Conservation (phyloP, 2,329 filamentous ascomycete genomes). For the Podosphaera leucotricha region DNA sequence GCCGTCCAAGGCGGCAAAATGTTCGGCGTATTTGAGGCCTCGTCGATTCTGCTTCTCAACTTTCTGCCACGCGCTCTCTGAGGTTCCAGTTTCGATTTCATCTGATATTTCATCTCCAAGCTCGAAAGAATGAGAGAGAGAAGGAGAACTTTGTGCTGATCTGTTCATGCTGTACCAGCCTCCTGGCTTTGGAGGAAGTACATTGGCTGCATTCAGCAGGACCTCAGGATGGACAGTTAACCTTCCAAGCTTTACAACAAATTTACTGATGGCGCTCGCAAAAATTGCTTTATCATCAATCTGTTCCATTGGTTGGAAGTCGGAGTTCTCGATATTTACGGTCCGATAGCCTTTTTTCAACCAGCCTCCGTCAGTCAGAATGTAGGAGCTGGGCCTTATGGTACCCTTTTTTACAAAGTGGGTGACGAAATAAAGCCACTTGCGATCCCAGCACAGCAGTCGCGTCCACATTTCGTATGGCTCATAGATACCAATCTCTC, state of each 20-base stretch:
- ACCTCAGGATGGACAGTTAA: constrained; percentile 67
- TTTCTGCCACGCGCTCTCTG: constrained; percentile 31
- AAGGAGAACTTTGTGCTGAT: constrained; percentile 3
- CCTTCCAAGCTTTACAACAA: constrained; percentile 61
- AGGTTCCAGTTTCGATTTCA: background rate
- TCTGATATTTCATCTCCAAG: constrained; percentile 1
- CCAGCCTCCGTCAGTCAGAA: constrained; percentile 17
- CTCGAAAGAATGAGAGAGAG: constrained; percentile 8
- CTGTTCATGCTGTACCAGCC: constrained; percentile 28
- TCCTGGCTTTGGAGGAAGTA: constrained; percentile 51
- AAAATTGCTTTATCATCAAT: constrained; percentile 39
- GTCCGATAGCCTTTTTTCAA: constrained; percentile 19
- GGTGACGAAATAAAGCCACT: constrained; percentile 58
- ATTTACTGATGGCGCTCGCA: constrained; percentile 53
- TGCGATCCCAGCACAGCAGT: constrained; percentile 52
- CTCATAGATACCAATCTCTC: constrained; percentile 46
- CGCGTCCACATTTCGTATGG: constrained; percentile 52
- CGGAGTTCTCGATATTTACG: constrained; percentile 18
- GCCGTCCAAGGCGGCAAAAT: constrained; percentile 33
- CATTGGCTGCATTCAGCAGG: constrained; percentile 42
- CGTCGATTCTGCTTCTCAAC: constrained; percentile 30
- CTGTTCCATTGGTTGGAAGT: constrained; percentile 10
- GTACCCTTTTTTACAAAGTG: constrained; percentile 44
- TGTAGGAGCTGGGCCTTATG: constrained; percentile 27
- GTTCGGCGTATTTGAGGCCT: constrained; percentile 29